phyloP scores from a whole-genome alignment of 2,329 filamentous ascomycete genomes.

The Fusarium nodosum region DNA sequence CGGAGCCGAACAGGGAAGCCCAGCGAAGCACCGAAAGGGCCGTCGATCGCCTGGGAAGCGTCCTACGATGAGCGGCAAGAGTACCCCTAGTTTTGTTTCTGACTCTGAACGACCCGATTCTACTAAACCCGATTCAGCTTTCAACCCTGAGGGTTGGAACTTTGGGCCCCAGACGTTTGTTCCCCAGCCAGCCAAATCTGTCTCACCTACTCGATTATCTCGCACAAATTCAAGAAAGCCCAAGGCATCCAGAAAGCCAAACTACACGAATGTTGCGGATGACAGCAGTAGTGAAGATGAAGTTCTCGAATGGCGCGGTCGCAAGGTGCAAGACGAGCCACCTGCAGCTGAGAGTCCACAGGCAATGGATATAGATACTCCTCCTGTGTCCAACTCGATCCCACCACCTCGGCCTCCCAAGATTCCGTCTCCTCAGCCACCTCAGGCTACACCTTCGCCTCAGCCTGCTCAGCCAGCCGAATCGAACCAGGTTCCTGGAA shows the following conservation, averaged over 20 bases:
- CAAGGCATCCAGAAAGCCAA: constrained; percentile 68
- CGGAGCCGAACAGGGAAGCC: constrained; percentile 51
- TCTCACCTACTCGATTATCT: constrained; percentile 60
- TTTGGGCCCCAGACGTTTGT: constrained; percentile 69
- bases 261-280: constrained; percentile 62
- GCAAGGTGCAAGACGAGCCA: constrained; percentile 52
- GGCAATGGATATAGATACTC: constrained; percentile 76
- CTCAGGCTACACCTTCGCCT: constrained; percentile 26
- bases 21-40: constrained; percentile 53
- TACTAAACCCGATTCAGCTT: constrained; percentile 53
- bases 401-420: constrained; percentile 42
- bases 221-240: constrained; percentile 69
- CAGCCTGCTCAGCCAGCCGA: constrained; percentile 20
- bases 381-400: constrained; percentile 50
- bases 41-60: constrained; percentile 58
- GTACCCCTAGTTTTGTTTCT: constrained; percentile 43
- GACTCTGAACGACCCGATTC: constrained; percentile 47
- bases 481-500: background rate
- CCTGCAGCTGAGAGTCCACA: constrained; percentile 62
- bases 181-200: constrained; percentile 59
- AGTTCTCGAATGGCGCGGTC: constrained; percentile 53
- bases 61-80: constrained; percentile 41
- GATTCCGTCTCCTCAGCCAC: constrained; percentile 30
- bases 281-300: constrained; percentile 63
- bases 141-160: constrained; percentile 69